phyloP scores from a whole-genome alignment of 305 asterid genomes.

The Fraxinus angustifolia region DNA sequence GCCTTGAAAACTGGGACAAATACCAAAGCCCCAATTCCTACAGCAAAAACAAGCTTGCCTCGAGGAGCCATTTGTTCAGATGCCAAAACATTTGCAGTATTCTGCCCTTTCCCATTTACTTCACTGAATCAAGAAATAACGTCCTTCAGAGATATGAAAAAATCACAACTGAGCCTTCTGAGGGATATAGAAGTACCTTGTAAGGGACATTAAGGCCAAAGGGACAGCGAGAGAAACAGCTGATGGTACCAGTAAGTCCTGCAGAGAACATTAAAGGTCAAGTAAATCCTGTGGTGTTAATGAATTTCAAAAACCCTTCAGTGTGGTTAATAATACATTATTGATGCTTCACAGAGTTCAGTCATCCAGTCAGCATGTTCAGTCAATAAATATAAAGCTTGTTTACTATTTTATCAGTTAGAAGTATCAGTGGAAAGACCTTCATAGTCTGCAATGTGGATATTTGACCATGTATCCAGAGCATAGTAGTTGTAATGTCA shows the following conservation, averaged over 20 bases:
- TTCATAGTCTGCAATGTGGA: constrained; percentile 90
- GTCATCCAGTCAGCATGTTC: not conserved
- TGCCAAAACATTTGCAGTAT: constrained; percentile 60
- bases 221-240: constrained; percentile 81
- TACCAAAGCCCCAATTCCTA: constrained; percentile 86
- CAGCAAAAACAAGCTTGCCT: constrained; percentile 86
- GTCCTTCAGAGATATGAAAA: not conserved
- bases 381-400: not conserved
- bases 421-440: constrained; percentile 41
- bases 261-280: constrained; percentile 14
- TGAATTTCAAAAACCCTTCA: not conserved
- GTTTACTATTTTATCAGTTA: not conserved
- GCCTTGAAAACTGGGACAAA: constrained; percentile 93
- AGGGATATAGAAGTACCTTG: constrained; percentile 56
- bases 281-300: not conserved
- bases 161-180: constrained; percentile 13
- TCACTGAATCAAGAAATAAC: constrained; percentile 49
- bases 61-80: constrained; percentile 98
- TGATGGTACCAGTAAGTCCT: constrained; percentile 76
- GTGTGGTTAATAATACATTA: not conserved
- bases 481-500: constrained; percentile 97
- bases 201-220: constrained; percentile 86
- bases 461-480: constrained; percentile 99
- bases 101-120: constrained; percentile 71
- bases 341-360: not conserved